phyloP scores from a whole-genome alignment of 345 rosid genomes.

The Brassica nigra region DNA sequence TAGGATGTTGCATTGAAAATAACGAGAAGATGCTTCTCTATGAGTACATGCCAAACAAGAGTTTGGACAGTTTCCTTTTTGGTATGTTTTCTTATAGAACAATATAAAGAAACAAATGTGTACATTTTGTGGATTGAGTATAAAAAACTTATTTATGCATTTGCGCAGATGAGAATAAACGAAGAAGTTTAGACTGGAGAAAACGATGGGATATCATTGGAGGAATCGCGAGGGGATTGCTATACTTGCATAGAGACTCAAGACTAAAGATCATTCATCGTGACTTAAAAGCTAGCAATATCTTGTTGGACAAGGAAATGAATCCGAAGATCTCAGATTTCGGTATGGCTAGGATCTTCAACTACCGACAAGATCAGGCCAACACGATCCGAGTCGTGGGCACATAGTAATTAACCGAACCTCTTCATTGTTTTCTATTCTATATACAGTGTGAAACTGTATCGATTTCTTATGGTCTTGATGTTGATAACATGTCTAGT shows the following conservation, averaged over 20 bases:
- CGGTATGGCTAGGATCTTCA: constrained; percentile 52
- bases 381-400: constrained; percentile 45
- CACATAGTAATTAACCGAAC: constrained; percentile 42
- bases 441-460: neutral
- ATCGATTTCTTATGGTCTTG: neutral
- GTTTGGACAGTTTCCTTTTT: constrained; percentile 46
- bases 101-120: neutral
- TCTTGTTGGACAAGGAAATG: constrained; percentile 48
- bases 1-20: too few relatives aligned
- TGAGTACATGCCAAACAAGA: constrained; percentile 47
- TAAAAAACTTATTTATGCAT: neutral
- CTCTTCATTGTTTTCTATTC: neutral
- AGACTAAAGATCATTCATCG: constrained; percentile 49
- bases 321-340: constrained; percentile 53
- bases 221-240: constrained; percentile 44
- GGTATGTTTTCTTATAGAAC: constrained; percentile 26
- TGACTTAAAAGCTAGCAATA: constrained; percentile 49
- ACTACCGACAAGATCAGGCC: constrained; percentile 36
- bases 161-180: constrained; percentile 31
- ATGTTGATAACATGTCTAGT: constrained; percentile 33
- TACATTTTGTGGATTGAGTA: neutral
- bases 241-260: constrained; percentile 51
- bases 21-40: constrained; percentile 30
- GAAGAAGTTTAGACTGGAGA: constrained; percentile 37
- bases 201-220: constrained; percentile 38